phyloP scores from a whole-genome alignment of 495 filamentous ascomycete species.

The Penicillium alfredii region DNA sequence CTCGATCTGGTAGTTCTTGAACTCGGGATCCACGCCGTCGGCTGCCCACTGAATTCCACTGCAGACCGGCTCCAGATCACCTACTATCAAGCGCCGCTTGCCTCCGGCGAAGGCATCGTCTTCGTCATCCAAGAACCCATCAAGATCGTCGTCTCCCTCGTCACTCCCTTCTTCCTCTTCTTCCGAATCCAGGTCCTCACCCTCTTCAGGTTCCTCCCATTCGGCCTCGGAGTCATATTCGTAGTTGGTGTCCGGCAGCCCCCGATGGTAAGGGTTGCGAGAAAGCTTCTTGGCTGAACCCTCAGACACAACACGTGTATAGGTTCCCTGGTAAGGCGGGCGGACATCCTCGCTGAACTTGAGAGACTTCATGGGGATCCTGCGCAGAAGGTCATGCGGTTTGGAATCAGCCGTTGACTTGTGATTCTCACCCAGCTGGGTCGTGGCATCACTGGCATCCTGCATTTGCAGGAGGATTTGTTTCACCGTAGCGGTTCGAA shows the following conservation, averaged over 20 bases:
- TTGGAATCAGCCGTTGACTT: slow-evolving; percentile 18
- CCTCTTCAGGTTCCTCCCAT: slow-evolving; percentile 81
- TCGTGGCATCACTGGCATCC: slow-evolving; percentile 19
- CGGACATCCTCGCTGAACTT: slow-evolving; percentile 82
- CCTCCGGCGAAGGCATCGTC: slow-evolving; percentile 36
- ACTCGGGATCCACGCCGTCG: slow-evolving; percentile 36
- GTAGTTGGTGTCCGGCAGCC: slow-evolving; percentile 69
- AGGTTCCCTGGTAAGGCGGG: slow-evolving; percentile 85
- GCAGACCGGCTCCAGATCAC: slow-evolving; percentile 68
- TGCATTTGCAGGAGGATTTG: slow-evolving; percentile 60
- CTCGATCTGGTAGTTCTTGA: slow-evolving; percentile 60
- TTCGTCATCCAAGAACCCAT: slow-evolving; percentile 50
- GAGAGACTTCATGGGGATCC: slow-evolving; percentile 68
- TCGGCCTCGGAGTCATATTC: slow-evolving; percentile 97
- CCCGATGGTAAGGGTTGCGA: slow-evolving; percentile 61
- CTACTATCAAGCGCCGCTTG: slow-evolving; percentile 47
- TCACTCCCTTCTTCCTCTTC: slow-evolving; percentile 65
- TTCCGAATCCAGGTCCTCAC: slow-evolving; percentile 68
- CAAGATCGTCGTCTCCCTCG: slow-evolving; percentile 50
- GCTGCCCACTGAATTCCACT: slow-evolving; percentile 82
- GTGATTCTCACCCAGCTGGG: slow-evolving; percentile 2
- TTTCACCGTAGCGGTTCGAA: slow-evolving; percentile 47
- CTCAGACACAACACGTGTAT: slow-evolving; percentile 51
- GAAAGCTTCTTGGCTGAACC: slow-evolving; percentile 50
- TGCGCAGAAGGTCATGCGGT: slow-evolving; percentile 50